These are phyloP conservation scores for Intubia oerlemansii DNA, from an alignment of 2,329 filamentous ascomycete species.

Conservation along the genomic window DNA sequence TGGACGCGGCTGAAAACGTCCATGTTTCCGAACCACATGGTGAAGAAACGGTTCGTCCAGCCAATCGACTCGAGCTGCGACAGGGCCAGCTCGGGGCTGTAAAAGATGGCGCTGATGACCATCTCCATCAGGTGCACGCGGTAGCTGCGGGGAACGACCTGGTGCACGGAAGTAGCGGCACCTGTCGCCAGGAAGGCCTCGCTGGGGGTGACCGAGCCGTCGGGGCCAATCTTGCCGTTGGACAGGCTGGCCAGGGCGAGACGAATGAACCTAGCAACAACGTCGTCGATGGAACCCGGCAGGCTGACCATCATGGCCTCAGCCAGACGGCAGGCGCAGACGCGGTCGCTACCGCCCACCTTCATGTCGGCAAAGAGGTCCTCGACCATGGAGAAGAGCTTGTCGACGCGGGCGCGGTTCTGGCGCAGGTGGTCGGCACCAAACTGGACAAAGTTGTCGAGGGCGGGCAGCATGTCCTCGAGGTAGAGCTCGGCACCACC, in stretches of 20 bases:
- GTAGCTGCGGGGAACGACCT: conserved; percentile 72
- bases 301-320: conserved; percentile 96
- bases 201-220: conserved; percentile 15
- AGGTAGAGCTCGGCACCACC: conserved; percentile 90
- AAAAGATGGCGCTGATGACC: conserved; percentile 95
- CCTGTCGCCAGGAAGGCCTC: conserved; percentile 3
- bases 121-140: conserved; percentile 96
- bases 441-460: conserved; percentile 96
- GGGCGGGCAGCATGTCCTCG: conserved; percentile 92
- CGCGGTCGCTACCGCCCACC: conserved; percentile 80
- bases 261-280: conserved; percentile 70
- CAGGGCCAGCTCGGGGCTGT: conserved; percentile 72
- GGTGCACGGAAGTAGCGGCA: conserved; percentile 6
- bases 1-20: conserved; percentile 83
- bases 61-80: conserved; percentile 74
- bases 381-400: conserved; percentile 80
- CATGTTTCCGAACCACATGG: conserved; percentile 92
- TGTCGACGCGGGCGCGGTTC: conserved; percentile 70
- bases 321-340: conserved; percentile 92
- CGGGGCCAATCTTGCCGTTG: conserved; percentile 25
- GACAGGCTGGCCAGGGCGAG: conserved; percentile 72
- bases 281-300: conserved; percentile 69
- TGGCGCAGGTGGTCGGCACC: conserved; percentile 61
- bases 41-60: conserved; percentile 99
- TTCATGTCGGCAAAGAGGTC: conserved; percentile 89